Evolutionary conservation across 108 stramenopile genomes (phyloP).

Genomic region (Cylindrotheca closterium): DNA sequence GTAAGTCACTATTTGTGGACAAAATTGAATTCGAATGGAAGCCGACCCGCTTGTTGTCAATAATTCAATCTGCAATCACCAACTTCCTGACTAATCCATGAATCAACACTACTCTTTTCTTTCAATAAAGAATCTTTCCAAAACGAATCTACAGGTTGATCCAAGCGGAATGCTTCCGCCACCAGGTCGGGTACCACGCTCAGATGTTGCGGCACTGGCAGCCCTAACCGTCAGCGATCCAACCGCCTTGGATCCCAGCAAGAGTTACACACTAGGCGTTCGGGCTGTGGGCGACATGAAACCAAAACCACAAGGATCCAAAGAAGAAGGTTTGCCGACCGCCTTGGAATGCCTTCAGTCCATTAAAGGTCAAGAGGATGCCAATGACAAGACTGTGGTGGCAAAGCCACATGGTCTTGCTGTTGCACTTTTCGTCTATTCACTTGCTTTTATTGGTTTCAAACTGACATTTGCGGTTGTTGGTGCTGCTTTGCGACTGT

Average conservation of each 20-base stretch:
- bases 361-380: not conserved
- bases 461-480: too few relatives aligned
- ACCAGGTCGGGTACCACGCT: conserved; percentile 54
- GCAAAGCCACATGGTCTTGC: not conserved
- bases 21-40: not conserved
- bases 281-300: conserved; percentile 20
- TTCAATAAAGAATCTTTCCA: conserved; percentile 37
- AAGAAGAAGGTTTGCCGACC: conserved; percentile 19
- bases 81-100: too few relatives aligned
- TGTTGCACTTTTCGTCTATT: not conserved
- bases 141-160: conserved; percentile 59
- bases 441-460: not conserved
- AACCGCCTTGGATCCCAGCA: not conserved
- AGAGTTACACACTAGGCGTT: conserved; percentile 7
- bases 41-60: not conserved
- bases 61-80: too few relatives aligned
- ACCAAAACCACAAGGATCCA: conserved; percentile 22
- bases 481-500: too few relatives aligned
- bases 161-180: conserved; percentile 42
- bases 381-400: not conserved
- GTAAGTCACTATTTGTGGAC: too few relatives aligned
- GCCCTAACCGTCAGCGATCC: conserved; percentile 1
- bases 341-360: conserved; percentile 16
- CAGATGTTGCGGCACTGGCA: conserved; percentile 71
- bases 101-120: not conserved